These are phyloP conservation scores for Phialemonium atrogriseum DNA, from an alignment of 2,329 filamentous ascomycete species.

Conservation along the genomic window DNA sequence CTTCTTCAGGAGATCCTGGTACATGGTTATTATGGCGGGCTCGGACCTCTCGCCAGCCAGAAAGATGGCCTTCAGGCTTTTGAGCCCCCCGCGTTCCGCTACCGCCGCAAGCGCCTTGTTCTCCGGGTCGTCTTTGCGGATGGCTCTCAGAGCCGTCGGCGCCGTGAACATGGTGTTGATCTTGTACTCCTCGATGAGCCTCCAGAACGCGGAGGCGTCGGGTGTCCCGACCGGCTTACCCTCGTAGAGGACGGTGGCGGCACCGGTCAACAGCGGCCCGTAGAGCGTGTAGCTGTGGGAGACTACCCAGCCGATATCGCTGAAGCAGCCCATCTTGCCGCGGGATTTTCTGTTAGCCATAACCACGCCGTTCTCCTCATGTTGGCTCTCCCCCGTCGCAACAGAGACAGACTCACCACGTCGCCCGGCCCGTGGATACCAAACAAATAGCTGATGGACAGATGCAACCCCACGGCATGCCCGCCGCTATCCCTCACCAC, in stretches of 20 bases:
- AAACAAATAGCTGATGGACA: conserved; percentile 78
- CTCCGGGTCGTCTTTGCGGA: conserved; percentile 75
- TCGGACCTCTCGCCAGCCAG: conserved; percentile 86
- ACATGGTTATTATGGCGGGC: conserved; percentile 74
- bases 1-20: conserved; percentile 61
- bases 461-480: conserved; percentile 75
- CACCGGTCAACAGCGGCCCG: conserved; percentile 74
- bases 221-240: conserved; percentile 91
- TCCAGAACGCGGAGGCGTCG: conserved; percentile 81
- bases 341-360: too few relatives aligned
- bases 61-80: conserved; percentile 65
- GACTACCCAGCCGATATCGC: conserved; percentile 87
- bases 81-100: conserved; percentile 63
- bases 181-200: conserved; percentile 74
- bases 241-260: conserved; percentile 82
- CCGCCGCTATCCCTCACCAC: conserved; percentile 77
- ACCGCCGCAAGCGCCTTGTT: conserved; percentile 55
- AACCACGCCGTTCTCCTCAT: too few relatives aligned
- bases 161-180: conserved; percentile 82
- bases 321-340: conserved; percentile 29
- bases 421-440: conserved; percentile 76
- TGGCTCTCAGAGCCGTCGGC: conserved; percentile 78
- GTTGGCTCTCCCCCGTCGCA: too few relatives aligned
- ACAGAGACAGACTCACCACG: conserved; percentile 34
- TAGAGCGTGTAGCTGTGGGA: conserved; percentile 77